A percentile compares a stretch with the other conserved stretches of the same genome.
Evolutionary conservation across 129 eudicot genomes (phyloP).

Genomic region (Deinandra increscens): DNA sequence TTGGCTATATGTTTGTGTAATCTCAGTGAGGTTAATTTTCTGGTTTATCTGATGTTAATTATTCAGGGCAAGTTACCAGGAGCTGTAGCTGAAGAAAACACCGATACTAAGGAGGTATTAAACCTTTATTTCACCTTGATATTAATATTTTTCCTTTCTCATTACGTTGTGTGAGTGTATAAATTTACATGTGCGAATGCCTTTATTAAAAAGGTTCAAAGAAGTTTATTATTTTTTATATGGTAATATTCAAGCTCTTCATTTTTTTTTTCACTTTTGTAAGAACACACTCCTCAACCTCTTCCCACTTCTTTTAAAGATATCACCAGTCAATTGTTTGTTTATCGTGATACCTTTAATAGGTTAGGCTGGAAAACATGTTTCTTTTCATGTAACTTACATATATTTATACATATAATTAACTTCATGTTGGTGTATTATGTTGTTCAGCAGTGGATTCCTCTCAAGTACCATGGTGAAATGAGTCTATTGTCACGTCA

Average conservation of each 20-base stretch:
- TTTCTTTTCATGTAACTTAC: constrained; percentile 3
- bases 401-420: background rate
- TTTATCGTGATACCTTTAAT: background rate
- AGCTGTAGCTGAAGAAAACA: constrained; percentile 32
- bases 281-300: background rate
- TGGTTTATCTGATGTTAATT: constrained; percentile 11
- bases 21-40: constrained; percentile 9
- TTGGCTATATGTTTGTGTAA: constrained; percentile 3
- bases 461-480: constrained; percentile 68
- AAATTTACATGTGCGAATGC: background rate
- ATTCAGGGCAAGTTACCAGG: constrained; percentile 52
- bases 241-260: background rate
- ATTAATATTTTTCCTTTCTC: background rate
- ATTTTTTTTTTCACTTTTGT: background rate
- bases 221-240: background rate
- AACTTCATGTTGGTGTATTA: constrained; percentile 22
- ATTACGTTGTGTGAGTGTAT: background rate
- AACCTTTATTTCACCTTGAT: constrained; percentile 3
- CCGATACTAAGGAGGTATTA: constrained; percentile 55
- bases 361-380: constrained; percentile 1
- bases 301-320: background rate
- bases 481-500: constrained; percentile 41
- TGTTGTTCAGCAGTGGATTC: constrained; percentile 61
- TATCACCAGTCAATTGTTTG: constrained; percentile 6
- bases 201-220: background rate